Percentiles rank a stretch among this genome's conserved stretches.
Evolutionary conservation across 352 stramenopile species (phyloP).

Genomic region (Globisporangium takayamanum): DNA sequence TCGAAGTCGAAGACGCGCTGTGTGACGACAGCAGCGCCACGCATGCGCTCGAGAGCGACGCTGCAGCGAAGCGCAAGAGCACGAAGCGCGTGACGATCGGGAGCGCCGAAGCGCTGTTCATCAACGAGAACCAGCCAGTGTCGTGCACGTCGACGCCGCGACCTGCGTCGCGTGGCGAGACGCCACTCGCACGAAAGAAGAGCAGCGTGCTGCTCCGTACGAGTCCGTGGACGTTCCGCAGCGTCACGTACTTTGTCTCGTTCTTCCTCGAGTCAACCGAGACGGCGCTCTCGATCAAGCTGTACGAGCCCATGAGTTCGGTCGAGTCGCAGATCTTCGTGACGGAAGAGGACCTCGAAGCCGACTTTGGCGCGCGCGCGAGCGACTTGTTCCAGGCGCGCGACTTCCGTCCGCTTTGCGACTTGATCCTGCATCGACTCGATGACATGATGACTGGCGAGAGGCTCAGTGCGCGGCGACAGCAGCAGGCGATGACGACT

Average conservation of each 20-base stretch:
- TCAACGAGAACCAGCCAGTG: slow-evolving; percentile 65
- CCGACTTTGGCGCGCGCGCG: slow-evolving; percentile 46
- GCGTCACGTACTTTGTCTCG: slow-evolving; percentile 75
- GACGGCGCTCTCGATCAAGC: slow-evolving; percentile 50
- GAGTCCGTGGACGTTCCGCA: slow-evolving; percentile 59
- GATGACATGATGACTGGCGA: slow-evolving; percentile 41
- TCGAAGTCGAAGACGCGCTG: slow-evolving; percentile 39
- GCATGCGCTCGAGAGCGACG: not conserved
- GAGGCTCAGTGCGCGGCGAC: not conserved
- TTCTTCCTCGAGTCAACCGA: slow-evolving; percentile 51
- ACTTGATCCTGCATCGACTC: slow-evolving; percentile 54
- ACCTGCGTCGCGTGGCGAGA: slow-evolving; percentile 6
- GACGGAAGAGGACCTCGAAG: slow-evolving; percentile 38
- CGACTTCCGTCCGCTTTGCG: slow-evolving; percentile 47
- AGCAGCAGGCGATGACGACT: slow-evolving; percentile 2
- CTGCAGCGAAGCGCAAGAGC: slow-evolving; percentile 20
- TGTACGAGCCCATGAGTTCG: slow-evolving; percentile 75
- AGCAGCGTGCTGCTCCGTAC: slow-evolving; percentile 40
- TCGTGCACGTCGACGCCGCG: slow-evolving; percentile 15
- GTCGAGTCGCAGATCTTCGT: slow-evolving; percentile 69
- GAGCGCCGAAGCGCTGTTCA: slow-evolving; percentile 58
- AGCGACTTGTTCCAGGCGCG: slow-evolving; percentile 33
- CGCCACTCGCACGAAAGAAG: not conserved
- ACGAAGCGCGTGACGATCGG: slow-evolving; percentile 59
- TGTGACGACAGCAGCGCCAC: not conserved